These are phyloP conservation scores for Toxoplasma gondii DNA, from an alignment of 169 alveolate genomes.

Conservation along the genomic window DNA sequence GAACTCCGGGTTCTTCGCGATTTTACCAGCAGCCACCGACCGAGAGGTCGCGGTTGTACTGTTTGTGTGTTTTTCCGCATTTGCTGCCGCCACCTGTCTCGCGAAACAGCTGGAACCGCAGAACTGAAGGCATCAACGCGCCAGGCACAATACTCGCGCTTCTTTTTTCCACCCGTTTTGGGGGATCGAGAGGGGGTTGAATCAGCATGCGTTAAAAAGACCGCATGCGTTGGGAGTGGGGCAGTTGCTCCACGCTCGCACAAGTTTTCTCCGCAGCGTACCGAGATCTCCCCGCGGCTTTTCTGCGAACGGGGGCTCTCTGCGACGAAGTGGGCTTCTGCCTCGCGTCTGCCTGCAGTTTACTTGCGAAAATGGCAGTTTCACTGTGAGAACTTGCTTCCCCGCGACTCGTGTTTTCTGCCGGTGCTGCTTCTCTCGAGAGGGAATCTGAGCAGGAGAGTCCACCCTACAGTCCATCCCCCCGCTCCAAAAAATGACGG, in stretches of 20 bases:
- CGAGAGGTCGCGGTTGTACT: too few relatives aligned
- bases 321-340: not conserved
- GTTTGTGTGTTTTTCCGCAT: too few relatives aligned
- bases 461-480: not conserved
- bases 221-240: not conserved
- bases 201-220: too few relatives aligned
- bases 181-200: too few relatives aligned
- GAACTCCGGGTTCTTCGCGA: too few relatives aligned
- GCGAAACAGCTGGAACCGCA: too few relatives aligned
- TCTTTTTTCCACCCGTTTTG: too few relatives aligned
- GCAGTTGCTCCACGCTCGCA: not conserved
- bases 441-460: slow-evolving; percentile 28
- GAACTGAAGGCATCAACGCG: too few relatives aligned
- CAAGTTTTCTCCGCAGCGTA: not conserved
- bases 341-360: not conserved
- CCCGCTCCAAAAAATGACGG: slow-evolving; percentile 56
- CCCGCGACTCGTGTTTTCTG: not conserved
- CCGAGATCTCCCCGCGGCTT: not conserved
- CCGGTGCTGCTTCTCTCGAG: not conserved
- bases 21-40: too few relatives aligned
- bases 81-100: too few relatives aligned
- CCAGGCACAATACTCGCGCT: too few relatives aligned
- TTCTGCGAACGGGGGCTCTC: not conserved
- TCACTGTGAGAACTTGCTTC: not conserved
- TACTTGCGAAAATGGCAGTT: slow-evolving; percentile 10